Evolutionary conservation across 176 grass and related monocot genomes (phyloP), one percentile per base, ranked within the genome.

Genomic region (Puccinellia tenuiflora): DNA sequence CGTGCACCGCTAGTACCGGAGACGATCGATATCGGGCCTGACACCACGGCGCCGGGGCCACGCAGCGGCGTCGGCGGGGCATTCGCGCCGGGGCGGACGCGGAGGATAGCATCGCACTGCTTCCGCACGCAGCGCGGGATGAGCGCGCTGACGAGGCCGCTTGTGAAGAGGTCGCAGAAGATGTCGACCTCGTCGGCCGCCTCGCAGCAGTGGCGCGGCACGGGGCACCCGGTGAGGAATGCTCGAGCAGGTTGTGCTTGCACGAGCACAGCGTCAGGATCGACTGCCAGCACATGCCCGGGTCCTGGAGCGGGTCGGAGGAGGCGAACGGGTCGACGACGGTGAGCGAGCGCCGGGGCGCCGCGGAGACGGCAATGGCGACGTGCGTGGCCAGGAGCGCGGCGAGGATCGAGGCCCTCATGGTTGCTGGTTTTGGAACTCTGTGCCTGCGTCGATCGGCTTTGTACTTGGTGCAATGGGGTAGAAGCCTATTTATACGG

Each of bases 161-260:
- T 45, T 2, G 42, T 83, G 64, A 88, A 31, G 40, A 54, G 31
- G 22, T 66, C 73, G 64, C 86, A 88, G 64, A 83, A 81, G 63
- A 51, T 42, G 74, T 30, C 64, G 53, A 69, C 63, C 10, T 83
- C 86, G 64, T 30, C 74, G 7, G 33, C 73, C 0, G 86, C 86
- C 22, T 20, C 52, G 63, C 86, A 77, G 80, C 86, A 88, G 52
- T 10, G 52, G 40, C 4, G 30, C 22, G 79, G 86, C 39, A 82
- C 29, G 63, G 51, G 73, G 28, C 73, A 28, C 4, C 52, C 73
- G 34, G 86, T 47, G 79, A 83, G 34, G 51, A 71, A 38, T 73
- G 79, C 52, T 42, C 40, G n/a, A 83, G 63, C 17, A 83, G 40
- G 39, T 40, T 64, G 73, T 62, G 63, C 79, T 83, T 88, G 86